A percentile compares a stretch with the other conserved stretches of the same genome.
These are phyloP conservation scores for Coniochaeta ligniaria DNA, from an alignment of 2,329 filamentous ascomycete genomes.

Conservation along the genomic window DNA sequence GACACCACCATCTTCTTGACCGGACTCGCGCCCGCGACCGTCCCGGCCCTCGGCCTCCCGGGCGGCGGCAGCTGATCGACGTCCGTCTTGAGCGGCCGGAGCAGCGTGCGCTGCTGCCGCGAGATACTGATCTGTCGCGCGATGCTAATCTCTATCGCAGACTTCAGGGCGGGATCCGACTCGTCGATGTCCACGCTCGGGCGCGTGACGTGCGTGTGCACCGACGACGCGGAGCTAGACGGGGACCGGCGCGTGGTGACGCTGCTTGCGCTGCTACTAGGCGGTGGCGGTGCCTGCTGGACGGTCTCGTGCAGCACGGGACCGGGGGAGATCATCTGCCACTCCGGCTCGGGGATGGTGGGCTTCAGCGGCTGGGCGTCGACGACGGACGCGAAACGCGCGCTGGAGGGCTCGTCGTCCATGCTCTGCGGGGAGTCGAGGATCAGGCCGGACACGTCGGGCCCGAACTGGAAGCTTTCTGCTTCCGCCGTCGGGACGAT, in stretches of 20 bases:
- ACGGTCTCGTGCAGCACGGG: neutral
- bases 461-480: conserved; percentile 11
- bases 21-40: conserved; percentile 6
- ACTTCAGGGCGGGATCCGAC: conserved; percentile 35
- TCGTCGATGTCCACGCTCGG: conserved; percentile 26
- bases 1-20: conserved; percentile 11
- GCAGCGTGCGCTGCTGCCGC: conserved; percentile 49
- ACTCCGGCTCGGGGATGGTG: conserved; percentile 32
- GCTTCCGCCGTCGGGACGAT: neutral
- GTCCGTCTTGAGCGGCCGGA: neutral
- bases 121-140: conserved; percentile 62
- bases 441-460: conserved; percentile 14
- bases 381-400: conserved; percentile 6
- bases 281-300: conserved; percentile 12
- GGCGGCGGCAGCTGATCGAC: conserved; percentile 8
- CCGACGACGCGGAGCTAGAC: conserved; percentile 10
- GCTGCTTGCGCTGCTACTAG: conserved; percentile 9
- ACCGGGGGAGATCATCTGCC: conserved; percentile 37
- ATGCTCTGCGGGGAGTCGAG: conserved; percentile 17
- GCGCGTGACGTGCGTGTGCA: conserved; percentile 8
- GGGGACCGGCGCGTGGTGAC: conserved; percentile 11
- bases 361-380: conserved; percentile 25
- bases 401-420: conserved; percentile 3
- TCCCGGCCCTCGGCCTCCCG: conserved; percentile 4
- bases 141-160: conserved; percentile 59